A percentile compares a stretch with the other conserved stretches of the same genome.
Conservation (phyloP, 2,329 filamentous ascomycete genomes). For the Bipolaris oryzae region DNA sequence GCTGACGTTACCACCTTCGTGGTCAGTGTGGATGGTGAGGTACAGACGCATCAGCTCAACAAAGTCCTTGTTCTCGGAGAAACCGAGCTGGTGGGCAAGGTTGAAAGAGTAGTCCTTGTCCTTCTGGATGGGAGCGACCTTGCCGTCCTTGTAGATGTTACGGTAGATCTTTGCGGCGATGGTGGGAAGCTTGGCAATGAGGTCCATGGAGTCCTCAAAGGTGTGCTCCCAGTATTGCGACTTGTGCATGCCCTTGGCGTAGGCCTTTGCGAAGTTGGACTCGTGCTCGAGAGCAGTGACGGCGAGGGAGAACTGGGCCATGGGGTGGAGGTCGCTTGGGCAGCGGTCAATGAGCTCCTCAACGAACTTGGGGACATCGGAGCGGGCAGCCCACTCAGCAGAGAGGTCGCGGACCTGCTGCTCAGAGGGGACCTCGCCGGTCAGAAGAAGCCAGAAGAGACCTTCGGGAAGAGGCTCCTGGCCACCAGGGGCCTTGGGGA, state of each 20-base stretch:
- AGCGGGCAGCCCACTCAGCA: slow-evolving; percentile 97
- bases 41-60: slow-evolving; percentile 98
- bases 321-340: slow-evolving; percentile 97
- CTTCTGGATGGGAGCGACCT: slow-evolving; percentile 94
- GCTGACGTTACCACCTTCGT: slow-evolving; percentile 98
- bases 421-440: slow-evolving; percentile 95
- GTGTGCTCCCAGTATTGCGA: slow-evolving; percentile 99
- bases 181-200: slow-evolving; percentile 98
- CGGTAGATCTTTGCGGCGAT: slow-evolving; percentile 99
- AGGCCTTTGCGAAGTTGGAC: slow-evolving; percentile 96
- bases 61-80: slow-evolving; percentile 93
- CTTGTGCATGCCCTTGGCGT: slow-evolving; percentile 99
- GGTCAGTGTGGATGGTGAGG: slow-evolving; percentile 99
- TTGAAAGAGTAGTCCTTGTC: slow-evolving; percentile 99
- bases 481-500: slow-evolving; percentile 96
- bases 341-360: slow-evolving; percentile 99
- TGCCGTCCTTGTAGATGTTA: slow-evolving; percentile 99
- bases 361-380: slow-evolving; percentile 95
- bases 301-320: slow-evolving; percentile 98
- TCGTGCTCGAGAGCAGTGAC: slow-evolving; percentile 98
- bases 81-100: slow-evolving; percentile 99
- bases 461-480: slow-evolving; percentile 97
- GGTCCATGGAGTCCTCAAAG: slow-evolving; percentile 99
- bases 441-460: slow-evolving; percentile 99
- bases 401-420: slow-evolving; percentile 98